Evolutionary conservation across 495 filamentous ascomycete genomes (phyloP).

Genomic region (Penicillium desertorum): DNA sequence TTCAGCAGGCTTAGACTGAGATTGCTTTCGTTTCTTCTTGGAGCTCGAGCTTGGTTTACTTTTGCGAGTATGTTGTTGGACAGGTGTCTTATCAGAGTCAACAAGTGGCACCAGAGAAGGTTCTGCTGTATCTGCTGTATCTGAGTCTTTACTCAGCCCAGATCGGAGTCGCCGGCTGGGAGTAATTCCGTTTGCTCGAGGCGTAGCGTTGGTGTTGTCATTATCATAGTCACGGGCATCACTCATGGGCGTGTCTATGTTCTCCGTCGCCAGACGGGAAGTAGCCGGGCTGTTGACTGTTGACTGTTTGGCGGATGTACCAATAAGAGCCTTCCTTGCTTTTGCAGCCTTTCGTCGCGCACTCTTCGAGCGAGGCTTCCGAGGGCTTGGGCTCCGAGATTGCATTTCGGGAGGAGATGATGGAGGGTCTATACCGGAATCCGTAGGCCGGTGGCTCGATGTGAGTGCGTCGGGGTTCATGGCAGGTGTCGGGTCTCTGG

Average conservation of each 20-base stretch:
- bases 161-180: constrained; percentile 35
- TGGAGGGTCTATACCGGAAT: constrained; percentile 26
- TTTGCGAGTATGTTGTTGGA: constrained; percentile 1
- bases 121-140: constrained; percentile 2
- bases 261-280: constrained; percentile 12
- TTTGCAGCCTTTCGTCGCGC: constrained; percentile 19
- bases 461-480: constrained; percentile 18
- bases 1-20: background rate
- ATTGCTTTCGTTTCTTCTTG: constrained; percentile 5
- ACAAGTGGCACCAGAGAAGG: background rate
- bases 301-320: constrained; percentile 10
- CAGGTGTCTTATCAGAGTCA: constrained; percentile 6
- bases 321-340: constrained; percentile 18
- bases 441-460: background rate
- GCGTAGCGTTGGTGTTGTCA: constrained; percentile 10
- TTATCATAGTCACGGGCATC: constrained; percentile 7
- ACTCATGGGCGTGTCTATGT: background rate
- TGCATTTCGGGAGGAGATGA: constrained; percentile 44
- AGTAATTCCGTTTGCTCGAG: constrained; percentile 19
- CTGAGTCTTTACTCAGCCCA: constrained; percentile 22
- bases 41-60: constrained; percentile 7
- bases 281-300: constrained; percentile 13
- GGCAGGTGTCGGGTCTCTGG: constrained; percentile 40
- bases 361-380: constrained; percentile 17
- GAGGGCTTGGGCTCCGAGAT: constrained; percentile 29